Conservation (phyloP, 2,329 filamentous ascomycete genomes). For the Chalaropsis thielavioides region DNA sequence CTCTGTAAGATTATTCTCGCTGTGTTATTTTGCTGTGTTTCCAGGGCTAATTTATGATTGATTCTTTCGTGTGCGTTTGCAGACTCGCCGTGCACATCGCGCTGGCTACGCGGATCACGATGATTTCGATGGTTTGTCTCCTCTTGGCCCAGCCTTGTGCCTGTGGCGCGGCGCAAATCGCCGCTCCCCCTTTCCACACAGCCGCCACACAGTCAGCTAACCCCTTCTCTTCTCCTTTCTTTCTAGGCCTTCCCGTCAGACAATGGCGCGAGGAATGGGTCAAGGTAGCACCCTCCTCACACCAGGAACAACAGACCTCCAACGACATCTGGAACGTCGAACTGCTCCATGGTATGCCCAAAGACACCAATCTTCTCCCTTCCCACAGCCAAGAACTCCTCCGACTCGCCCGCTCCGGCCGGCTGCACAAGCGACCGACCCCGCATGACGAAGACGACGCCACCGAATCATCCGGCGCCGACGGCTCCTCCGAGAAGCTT, state of each 20-base stretch:
- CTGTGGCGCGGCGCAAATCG: neutral
- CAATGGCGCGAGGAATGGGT: constrained; percentile 71
- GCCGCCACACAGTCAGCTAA: neutral
- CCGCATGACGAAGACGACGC: constrained; percentile 49
- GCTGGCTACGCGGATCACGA: constrained; percentile 45
- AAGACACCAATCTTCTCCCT: constrained; percentile 63
- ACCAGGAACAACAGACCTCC: constrained; percentile 47
- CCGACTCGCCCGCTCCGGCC: constrained; percentile 63
- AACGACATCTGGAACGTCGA: constrained; percentile 62
- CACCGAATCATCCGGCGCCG: constrained; percentile 32
- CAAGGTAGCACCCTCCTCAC: constrained; percentile 49
- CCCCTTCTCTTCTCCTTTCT: neutral
- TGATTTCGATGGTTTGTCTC: constrained; percentile 40
- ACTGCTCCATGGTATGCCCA: constrained; percentile 66
- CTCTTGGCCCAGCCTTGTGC: constrained; percentile 6
- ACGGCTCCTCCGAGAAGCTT: constrained; percentile 44
- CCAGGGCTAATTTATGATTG: neutral
- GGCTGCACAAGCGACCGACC: constrained; percentile 57
- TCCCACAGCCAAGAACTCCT: constrained; percentile 71
- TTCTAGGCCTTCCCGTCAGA: constrained; percentile 62
- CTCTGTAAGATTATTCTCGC: constrained; percentile 2
- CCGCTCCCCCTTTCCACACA: neutral
- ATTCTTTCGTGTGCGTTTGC: constrained; percentile 9
- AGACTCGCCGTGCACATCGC: constrained; percentile 44
- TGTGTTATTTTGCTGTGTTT: neutral